phyloP scores from a whole-genome alignment of 768 basidiomycete genomes.

The Hypholoma sublateritium region DNA sequence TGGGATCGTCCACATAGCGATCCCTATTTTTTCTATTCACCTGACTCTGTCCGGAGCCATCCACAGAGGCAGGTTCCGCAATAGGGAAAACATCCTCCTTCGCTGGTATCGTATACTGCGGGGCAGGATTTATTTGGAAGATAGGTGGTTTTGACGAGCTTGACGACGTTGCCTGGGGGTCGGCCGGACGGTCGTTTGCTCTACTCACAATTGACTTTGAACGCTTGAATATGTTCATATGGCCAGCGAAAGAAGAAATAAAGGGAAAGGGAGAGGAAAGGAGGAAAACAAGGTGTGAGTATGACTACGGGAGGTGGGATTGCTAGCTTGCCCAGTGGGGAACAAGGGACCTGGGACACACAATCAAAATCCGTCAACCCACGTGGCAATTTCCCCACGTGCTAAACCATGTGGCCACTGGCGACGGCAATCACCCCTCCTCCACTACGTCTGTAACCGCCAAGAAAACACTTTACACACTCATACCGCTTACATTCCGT shows the following conservation, averaged over 20 bases:
- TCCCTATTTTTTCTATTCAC: slow-evolving; percentile 18
- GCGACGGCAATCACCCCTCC: slow-evolving; percentile 22
- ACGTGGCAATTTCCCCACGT: slow-evolving; percentile 28
- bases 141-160: slow-evolving; percentile 17
- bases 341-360: slow-evolving; percentile 23
- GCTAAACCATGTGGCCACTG: slow-evolving; percentile 28
- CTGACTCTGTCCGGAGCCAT: slow-evolving; percentile 4
- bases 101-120: slow-evolving; percentile 1
- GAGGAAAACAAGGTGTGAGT: slow-evolving; percentile 9
- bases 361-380: slow-evolving; percentile 23
- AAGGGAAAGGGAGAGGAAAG: slow-evolving; percentile 9
- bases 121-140: slow-evolving; percentile 14
- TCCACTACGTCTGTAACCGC: neutral
- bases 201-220: slow-evolving; percentile 18
- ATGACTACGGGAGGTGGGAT: slow-evolving; percentile 15
- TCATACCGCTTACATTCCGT: neutral
- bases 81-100: slow-evolving; percentile 5
- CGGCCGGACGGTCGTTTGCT: slow-evolving; percentile 4
- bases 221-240: slow-evolving; percentile 25
- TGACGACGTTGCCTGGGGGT: slow-evolving; percentile 13
- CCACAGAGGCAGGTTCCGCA: slow-evolving; percentile 2
- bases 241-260: neutral
- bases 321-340: slow-evolving; percentile 18
- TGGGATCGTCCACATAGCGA: slow-evolving; percentile 17
- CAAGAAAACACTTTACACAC: neutral